Base-by-base conservation (phyloP, 164 flowering plant genomes). In the Aristolochia fimbriata region DNA sequence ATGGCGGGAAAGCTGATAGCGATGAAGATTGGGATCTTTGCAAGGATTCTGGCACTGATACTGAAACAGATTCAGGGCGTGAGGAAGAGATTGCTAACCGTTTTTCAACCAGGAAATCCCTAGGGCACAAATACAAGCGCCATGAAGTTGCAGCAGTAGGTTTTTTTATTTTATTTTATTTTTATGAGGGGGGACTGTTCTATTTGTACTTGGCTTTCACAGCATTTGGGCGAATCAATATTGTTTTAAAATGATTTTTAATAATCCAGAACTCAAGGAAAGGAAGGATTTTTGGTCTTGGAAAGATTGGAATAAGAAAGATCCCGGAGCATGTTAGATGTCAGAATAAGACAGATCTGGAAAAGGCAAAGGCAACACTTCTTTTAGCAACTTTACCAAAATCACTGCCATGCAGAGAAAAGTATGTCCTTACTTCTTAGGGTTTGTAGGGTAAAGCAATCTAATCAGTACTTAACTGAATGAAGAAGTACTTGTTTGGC, bases 251-350 rank as follows among this genome's bases (percentile, higher is more conserved):
- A 43, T 54, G 49, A 43, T 19, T 62, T 55, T 23, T 43, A 58
- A 6, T 37, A 17, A 24, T 61, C 15, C 85, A 87, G 98, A 90
- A 93, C 66, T 76, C 90, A 41, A 24, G 78, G 53, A 91, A 83
- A 66, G 98, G 97, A 62, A 72, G 63, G 51, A 75, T 84, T 50
- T 81, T 77, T 81, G 99, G 97, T 58, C 86, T 93, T 58, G 92
- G 86, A 51, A 88, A 79, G 61, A 81, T 90, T 52, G 99, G 99
- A 46, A 68, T 80, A 33, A 93, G 88, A 74, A 83, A 55, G 59
- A 93, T 93, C 24, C 96, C 97, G 24, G 88, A 82, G 68, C 96
- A 86, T 79, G 81, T 83, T 31, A 80, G 95, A 77, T 77, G 76
- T 64, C 95, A 78, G 69, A 88, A 82, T 77, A 87, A 73, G 68